Evolutionary conservation across 805 yeast species (phyloP).

Genomic region (Clavispora phyllophila): DNA sequence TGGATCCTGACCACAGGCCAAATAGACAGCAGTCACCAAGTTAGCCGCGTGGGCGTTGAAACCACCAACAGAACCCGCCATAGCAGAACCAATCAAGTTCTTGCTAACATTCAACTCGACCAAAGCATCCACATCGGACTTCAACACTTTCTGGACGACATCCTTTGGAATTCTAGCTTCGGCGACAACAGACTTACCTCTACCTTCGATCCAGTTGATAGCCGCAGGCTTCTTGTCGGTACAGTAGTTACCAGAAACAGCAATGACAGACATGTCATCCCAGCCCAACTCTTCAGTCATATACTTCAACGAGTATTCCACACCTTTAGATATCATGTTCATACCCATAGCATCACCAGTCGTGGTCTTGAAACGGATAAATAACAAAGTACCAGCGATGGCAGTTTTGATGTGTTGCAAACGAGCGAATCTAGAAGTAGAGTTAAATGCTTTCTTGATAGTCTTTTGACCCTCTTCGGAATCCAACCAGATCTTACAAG

Average conservation of each 20-base stretch:
- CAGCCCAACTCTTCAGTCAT: constrained; percentile 89
- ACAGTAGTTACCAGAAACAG: constrained; percentile 96
- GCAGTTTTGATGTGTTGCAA: constrained; percentile 88
- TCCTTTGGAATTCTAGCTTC: constrained; percentile 86
- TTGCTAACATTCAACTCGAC: constrained; percentile 86
- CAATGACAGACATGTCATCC: constrained; percentile 87
- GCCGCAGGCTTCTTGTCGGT: constrained; percentile 98
- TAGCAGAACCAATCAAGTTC: constrained; percentile 92
- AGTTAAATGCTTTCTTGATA: constrained; percentile 86
- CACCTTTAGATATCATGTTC: constrained; percentile 99
- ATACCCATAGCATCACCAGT: constrained; percentile 99
- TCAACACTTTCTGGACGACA: constrained; percentile 74
- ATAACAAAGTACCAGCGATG: constrained; percentile 85
- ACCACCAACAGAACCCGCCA: constrained; percentile 98
- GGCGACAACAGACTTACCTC: constrained; percentile 97
- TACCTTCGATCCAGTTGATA: constrained; percentile 98
- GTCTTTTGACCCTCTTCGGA: constrained; percentile 85
- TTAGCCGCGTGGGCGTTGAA: constrained; percentile 98
- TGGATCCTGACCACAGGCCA: constrained; percentile 99
- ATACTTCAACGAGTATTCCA: constrained; percentile 74
- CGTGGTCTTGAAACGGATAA: constrained; percentile 92
- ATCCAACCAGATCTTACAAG: constrained; percentile 92
- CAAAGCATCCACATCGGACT: constrained; percentile 87
- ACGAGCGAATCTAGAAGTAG: constrained; percentile 96
- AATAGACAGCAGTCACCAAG: constrained; percentile 85